A percentile compares a stretch with the other conserved stretches of the same genome.
Evolutionary conservation across 208 protist species (phyloP).

Genomic region (Crithidia expoeki): DNA sequence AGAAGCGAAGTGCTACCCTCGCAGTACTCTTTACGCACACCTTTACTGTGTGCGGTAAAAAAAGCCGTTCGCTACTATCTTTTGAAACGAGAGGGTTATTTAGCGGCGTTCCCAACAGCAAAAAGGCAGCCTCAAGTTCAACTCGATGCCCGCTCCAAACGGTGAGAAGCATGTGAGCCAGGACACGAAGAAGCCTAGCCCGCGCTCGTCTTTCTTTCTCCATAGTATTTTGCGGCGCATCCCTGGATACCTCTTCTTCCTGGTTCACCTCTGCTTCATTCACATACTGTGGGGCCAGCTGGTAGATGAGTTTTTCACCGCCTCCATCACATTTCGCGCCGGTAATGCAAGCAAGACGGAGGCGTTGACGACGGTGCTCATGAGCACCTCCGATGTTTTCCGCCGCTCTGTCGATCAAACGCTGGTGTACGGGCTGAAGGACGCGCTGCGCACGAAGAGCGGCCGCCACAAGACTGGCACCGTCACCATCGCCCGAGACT

Average conservation of each 20-base stretch:
- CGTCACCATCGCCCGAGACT: conserved; percentile 7
- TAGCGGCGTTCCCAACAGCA: too few species aligned
- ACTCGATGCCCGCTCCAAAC: background rate
- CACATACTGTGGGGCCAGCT: conserved; percentile 38
- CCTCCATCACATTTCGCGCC: conserved; percentile 13
- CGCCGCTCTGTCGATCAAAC: conserved; percentile 29
- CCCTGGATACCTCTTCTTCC: conserved; percentile 34
- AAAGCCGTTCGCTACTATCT: too few species aligned
- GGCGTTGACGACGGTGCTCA: background rate
- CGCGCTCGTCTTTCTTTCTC: conserved; percentile 21
- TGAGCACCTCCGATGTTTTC: conserved; percentile 5
- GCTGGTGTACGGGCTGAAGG: conserved; percentile 25
- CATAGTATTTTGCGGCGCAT: conserved; percentile 32
- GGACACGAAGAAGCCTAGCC: conserved; percentile 8
- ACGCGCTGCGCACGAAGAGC: conserved; percentile 20
- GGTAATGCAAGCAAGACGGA: conserved; percentile 20
- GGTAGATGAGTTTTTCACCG: conserved; percentile 33
- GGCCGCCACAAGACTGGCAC: background rate
- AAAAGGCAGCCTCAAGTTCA: too few species aligned
- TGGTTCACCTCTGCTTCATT: conserved; percentile 35
- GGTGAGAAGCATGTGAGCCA: conserved; percentile 11
- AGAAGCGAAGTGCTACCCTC: background rate
- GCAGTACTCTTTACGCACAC: too few species aligned
- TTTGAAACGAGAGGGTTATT: too few species aligned
- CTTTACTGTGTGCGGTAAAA: too few species aligned